Conservation (phyloP, 805 yeast genomes). For the Danielia oregonensis region DNA sequence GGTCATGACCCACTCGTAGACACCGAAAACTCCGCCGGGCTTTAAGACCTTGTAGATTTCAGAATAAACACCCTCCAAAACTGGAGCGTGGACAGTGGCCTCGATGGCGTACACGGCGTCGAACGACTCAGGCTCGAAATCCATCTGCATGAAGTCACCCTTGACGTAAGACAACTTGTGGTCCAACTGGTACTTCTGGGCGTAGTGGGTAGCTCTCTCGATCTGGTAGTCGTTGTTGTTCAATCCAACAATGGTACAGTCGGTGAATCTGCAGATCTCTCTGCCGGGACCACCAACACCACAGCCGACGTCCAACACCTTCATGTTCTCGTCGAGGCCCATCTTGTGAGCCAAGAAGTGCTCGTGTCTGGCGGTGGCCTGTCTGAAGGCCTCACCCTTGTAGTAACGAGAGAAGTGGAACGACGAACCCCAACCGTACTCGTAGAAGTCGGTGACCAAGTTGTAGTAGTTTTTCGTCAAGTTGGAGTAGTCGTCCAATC, state of each 20-base stretch:
- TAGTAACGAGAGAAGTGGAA: slow-evolving; percentile 96
- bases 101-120: slow-evolving; percentile 98
- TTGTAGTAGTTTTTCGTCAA: slow-evolving; percentile 95
- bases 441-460: slow-evolving; percentile 96
- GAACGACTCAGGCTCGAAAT: slow-evolving; percentile 81
- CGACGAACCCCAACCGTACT: slow-evolving; percentile 98
- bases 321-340: slow-evolving; percentile 73
- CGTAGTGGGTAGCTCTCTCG: slow-evolving; percentile 82
- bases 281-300: slow-evolving; percentile 99
- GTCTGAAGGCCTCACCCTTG: slow-evolving; percentile 88
- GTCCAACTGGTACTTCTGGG: slow-evolving; percentile 59
- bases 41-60: slow-evolving; percentile 93
- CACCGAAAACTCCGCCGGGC: slow-evolving; percentile 98
- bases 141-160: slow-evolving; percentile 99
- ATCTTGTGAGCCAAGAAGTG: slow-evolving; percentile 89
- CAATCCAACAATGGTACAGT: slow-evolving; percentile 80
- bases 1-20: slow-evolving; percentile 99
- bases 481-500: slow-evolving; percentile 83
- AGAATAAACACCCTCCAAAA: slow-evolving; percentile 89
- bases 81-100: slow-evolving; percentile 98
- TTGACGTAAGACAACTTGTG: slow-evolving; percentile 81
- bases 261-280: slow-evolving; percentile 90
- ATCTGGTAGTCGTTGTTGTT: slow-evolving; percentile 97
- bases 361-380: slow-evolving; percentile 96
- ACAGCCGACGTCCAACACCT: slow-evolving; percentile 96